Evolutionary conservation across 306 rosid species (phyloP).

Genomic region (Begonia masoniana): DNA sequence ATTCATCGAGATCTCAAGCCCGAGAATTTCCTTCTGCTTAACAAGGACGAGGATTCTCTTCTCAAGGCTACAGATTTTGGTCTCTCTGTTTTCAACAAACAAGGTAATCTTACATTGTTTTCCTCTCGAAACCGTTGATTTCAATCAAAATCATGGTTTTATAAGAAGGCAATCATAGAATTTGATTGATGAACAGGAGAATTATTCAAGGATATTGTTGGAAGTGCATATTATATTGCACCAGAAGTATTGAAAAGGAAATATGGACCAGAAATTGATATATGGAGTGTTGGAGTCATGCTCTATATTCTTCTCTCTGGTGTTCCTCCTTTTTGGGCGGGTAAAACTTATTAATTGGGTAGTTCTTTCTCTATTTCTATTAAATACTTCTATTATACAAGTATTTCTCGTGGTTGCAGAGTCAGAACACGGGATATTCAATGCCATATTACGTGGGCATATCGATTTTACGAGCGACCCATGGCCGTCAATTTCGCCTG

Average conservation of each 20-base stretch:
- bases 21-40: constrained; percentile 81
- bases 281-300: constrained; percentile 98
- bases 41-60: constrained; percentile 69
- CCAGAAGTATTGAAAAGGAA: constrained; percentile 89
- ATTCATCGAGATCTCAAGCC: constrained; percentile 98
- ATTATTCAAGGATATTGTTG: constrained; percentile 75
- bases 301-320: constrained; percentile 80
- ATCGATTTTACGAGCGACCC: constrained; percentile 81
- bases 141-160: background rate
- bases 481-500: constrained; percentile 76
- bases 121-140: no score
- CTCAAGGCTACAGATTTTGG: constrained; percentile 98
- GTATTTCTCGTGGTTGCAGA: constrained; percentile 29
- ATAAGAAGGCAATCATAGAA: background rate
- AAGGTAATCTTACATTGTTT: constrained; percentile 31
- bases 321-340: constrained; percentile 98
- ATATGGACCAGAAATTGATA: constrained; percentile 93
- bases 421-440: constrained; percentile 92
- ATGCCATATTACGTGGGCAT: constrained; percentile 64
- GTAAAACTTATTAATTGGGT: constrained; percentile 11
- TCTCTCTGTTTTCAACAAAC: constrained; percentile 79
- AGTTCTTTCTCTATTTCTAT: background rate
- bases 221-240: constrained; percentile 92
- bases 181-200: constrained; percentile 40
- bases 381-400: background rate